Evolutionary conservation across 2,329 filamentous ascomycete species (phyloP).

Genomic region (Moelleriella libera): DNA sequence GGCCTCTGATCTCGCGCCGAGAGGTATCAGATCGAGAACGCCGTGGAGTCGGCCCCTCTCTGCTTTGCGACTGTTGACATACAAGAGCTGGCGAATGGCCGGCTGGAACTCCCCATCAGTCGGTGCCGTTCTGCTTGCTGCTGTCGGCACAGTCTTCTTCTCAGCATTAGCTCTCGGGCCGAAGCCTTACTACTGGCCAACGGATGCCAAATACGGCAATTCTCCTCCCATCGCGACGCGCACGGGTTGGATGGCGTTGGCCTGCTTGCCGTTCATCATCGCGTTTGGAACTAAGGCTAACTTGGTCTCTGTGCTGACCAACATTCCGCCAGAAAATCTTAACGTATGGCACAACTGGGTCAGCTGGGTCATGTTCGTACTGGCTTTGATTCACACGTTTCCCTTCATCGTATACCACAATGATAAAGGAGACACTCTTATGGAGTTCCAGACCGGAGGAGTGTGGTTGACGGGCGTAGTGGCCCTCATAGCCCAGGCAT

Average conservation of each 20-base stretch:
- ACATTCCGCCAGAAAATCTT: constrained; percentile 41
- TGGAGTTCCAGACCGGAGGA: constrained; percentile 26
- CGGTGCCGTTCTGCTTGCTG: constrained; percentile 25
- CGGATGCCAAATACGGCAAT: constrained; percentile 26
- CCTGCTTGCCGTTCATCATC: constrained; percentile 35
- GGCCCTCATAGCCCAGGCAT: constrained; percentile 36
- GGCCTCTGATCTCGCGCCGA: constrained; percentile 15
- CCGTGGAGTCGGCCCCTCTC: constrained; percentile 21
- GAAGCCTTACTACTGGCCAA: constrained; percentile 42
- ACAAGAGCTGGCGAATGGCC: constrained; percentile 9
- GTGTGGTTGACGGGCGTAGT: constrained; percentile 42
- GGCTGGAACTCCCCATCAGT: constrained; percentile 28
- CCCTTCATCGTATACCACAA: constrained; percentile 42
- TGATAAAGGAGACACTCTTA: constrained; percentile 30
- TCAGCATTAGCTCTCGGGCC: constrained; percentile 33
- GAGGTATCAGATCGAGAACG: constrained; percentile 11
- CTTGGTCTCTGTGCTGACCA: constrained; percentile 36
- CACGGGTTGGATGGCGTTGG: constrained; percentile 36
- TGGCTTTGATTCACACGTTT: constrained; percentile 44
- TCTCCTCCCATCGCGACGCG: constrained; percentile 39
- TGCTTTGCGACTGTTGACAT: constrained; percentile 8
- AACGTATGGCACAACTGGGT: constrained; percentile 42
- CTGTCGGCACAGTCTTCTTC: constrained; percentile 29
- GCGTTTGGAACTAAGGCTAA: constrained; percentile 40
- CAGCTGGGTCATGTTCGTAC: constrained; percentile 39